Evolutionary conservation across 352 stramenopile genomes (phyloP), one percentile per base, ranked within the genome.

Genomic region (Thalassiosira mediterranea): DNA sequence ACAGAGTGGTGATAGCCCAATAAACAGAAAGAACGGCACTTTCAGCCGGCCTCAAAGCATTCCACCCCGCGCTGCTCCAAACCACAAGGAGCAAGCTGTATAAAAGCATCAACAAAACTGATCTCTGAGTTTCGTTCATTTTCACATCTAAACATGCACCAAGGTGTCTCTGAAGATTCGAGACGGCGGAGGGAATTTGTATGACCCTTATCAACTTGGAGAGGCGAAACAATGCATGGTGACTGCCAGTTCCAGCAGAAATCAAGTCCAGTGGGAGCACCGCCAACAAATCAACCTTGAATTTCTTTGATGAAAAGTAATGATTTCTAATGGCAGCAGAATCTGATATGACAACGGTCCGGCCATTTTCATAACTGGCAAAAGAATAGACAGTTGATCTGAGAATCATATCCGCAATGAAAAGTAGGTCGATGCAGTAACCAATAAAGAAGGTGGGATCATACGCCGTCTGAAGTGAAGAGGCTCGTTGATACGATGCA

Each of bases 1-100:
- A 84, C 21, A 88, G 72, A 13, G 79, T 89, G 21, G 81, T 87
- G 1, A 89, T 59, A 49, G 71, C 72, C 72, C 74, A 88, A 44
- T 88, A 89, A 15, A 86, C 31, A n/a, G 79, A 75, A 21, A 78
- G 28, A 19, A 76, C 38, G 1, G 15, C 52, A 64, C 11, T 72
- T 49, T 81, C 72, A 21, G 64, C 51, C 7, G 60, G 63, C 19
- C 77, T 62, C 21, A 78, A 52, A 15, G 80, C 46, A 65, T 83
- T 83, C 78, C 78, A 86, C 23, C 78, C 78, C 37, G 64, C 63
- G 38, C 64, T 76, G 54, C 47, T 68, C 78, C 78, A 86, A 42
- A 86, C 64, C 13, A 86, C 61, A 8, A 86, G 51, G 19, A 86
- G 52, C 0, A 83, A 26, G 47, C 58, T 80, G 21, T 63, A 80